These are phyloP conservation scores for Thermoascus crustaceus DNA, from an alignment of 2,329 filamentous ascomycete genomes.

Conservation along the genomic window DNA sequence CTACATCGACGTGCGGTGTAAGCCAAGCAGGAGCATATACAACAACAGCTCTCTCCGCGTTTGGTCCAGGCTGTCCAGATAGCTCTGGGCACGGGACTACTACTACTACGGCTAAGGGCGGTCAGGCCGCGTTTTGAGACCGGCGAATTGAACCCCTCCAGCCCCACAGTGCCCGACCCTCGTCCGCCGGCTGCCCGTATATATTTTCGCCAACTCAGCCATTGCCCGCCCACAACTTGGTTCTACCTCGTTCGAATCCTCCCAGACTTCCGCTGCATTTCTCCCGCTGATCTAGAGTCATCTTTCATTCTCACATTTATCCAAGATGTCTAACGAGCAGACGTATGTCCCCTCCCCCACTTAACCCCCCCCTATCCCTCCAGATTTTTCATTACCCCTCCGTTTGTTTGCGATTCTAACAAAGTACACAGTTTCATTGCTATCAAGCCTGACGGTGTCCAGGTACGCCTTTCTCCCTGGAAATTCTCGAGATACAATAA, in stretches of 20 bases:
- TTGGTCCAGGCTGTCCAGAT: conserved; percentile 6
- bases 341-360: conserved; percentile 50
- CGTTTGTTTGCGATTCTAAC: conserved; percentile 23
- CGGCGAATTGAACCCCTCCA: conserved; percentile 15
- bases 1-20: conserved; percentile 23
- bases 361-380: conserved; percentile 4
- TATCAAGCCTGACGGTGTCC: conserved; percentile 99
- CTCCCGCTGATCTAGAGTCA: conserved; percentile 13
- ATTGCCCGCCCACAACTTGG: conserved; percentile 3
- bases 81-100: neutral
- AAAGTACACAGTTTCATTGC: conserved; percentile 78
- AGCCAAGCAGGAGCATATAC: conserved; percentile 5
- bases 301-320: conserved; percentile 6
- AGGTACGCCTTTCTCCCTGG: conserved; percentile 52
- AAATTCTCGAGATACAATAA: no score
- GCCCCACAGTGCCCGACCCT: conserved; percentile 7
- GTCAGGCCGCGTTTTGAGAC: no score
- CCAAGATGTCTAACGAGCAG: conserved; percentile 71
- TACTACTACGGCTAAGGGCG: no score
- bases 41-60: neutral
- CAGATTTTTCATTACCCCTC: conserved; percentile 12
- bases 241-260: conserved; percentile 23
- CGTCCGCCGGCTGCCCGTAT: conserved; percentile 4
- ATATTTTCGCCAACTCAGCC: conserved; percentile 20
- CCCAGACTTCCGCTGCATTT: conserved; percentile 5